phyloP scores from a whole-genome alignment of 2,329 filamentous ascomycete species.

The Myriosclerotinia duriaeana region DNA sequence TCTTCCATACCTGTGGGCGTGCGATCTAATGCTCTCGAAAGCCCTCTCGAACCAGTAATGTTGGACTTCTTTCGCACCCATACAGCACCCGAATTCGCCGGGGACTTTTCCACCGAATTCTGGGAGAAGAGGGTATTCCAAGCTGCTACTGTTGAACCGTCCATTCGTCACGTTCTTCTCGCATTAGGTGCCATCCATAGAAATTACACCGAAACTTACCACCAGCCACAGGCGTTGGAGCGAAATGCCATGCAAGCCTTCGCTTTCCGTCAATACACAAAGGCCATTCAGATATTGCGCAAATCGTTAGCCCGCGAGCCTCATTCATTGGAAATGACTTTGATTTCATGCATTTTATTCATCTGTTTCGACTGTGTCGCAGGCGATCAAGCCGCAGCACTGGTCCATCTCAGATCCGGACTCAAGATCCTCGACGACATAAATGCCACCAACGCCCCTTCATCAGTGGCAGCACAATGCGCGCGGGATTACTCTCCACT shows the following conservation, averaged over 20 bases:
- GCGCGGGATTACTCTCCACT: constrained; percentile 34
- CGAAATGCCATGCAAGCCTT: constrained; percentile 40
- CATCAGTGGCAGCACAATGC: constrained; percentile 28
- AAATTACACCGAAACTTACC: constrained; percentile 44
- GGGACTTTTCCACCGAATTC: constrained; percentile 35
- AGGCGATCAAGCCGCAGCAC: constrained; percentile 35
- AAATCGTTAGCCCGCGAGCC: constrained; percentile 33
- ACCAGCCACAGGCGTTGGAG: constrained; percentile 42
- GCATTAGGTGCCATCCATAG: constrained; percentile 38
- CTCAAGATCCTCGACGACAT: constrained; percentile 36
- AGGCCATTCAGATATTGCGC: constrained; percentile 47
- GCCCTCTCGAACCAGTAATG: constrained; percentile 32
- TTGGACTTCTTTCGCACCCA: constrained; percentile 34
- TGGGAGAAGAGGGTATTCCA: constrained; percentile 35
- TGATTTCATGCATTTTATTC: constrained; percentile 64
- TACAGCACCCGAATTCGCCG: constrained; percentile 34
- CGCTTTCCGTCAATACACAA: constrained; percentile 59
- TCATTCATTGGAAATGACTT: constrained; percentile 42
- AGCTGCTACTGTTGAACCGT: constrained; percentile 32
- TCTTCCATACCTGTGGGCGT: neutral
- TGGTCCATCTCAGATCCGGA: constrained; percentile 37
- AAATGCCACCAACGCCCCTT: constrained; percentile 24
- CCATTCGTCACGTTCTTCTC: constrained; percentile 36
- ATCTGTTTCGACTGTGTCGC: constrained; percentile 58
- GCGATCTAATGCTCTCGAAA: constrained; percentile 20